Percentiles rank a stretch among this genome's conserved stretches.
phyloP scores from a whole-genome alignment of 2,329 filamentous ascomycete genomes.

The Fusarium luffae region DNA sequence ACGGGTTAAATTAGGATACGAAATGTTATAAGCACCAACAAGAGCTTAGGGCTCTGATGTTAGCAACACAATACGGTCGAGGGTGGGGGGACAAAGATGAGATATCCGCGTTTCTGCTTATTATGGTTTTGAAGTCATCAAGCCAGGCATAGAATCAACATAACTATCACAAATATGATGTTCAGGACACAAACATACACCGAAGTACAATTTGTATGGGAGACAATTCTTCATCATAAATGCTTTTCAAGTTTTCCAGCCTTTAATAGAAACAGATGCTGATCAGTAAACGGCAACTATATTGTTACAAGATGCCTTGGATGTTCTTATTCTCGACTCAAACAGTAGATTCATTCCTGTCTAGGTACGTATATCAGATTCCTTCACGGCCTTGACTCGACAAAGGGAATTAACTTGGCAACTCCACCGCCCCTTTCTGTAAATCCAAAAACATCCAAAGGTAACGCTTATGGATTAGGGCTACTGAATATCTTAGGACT shows the following conservation, averaged over 20 bases:
- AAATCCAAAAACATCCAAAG: not conserved
- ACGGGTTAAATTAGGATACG: conserved; percentile 32
- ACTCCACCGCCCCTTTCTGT: not conserved
- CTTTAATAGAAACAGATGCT: not conserved
- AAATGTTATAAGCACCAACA: conserved; percentile 23
- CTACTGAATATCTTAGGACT: conserved; percentile 25
- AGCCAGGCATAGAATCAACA: conserved; percentile 26
- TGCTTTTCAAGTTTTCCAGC: not conserved
- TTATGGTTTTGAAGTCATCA: conserved; percentile 2
- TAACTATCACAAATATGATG: conserved; percentile 17
- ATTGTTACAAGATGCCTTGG: not conserved
- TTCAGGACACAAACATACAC: not conserved
- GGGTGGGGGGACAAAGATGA: conserved; percentile 11
- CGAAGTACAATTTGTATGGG: not conserved
- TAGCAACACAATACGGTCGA: conserved; percentile 9
- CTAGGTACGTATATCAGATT: not conserved
- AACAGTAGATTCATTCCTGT: not conserved
- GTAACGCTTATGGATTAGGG: not conserved
- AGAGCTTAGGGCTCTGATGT: conserved; percentile 16
- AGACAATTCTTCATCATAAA: not conserved
- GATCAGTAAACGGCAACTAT: not conserved
- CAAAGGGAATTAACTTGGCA: not conserved
- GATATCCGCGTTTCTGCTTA: conserved; percentile 11
- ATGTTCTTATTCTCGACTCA: not conserved
- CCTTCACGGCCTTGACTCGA: not conserved